These are phyloP conservation scores for Anthoceros angustus DNA, from an alignment of 225 moss, liverwort and hornwort genomes.

Conservation along the genomic window DNA sequence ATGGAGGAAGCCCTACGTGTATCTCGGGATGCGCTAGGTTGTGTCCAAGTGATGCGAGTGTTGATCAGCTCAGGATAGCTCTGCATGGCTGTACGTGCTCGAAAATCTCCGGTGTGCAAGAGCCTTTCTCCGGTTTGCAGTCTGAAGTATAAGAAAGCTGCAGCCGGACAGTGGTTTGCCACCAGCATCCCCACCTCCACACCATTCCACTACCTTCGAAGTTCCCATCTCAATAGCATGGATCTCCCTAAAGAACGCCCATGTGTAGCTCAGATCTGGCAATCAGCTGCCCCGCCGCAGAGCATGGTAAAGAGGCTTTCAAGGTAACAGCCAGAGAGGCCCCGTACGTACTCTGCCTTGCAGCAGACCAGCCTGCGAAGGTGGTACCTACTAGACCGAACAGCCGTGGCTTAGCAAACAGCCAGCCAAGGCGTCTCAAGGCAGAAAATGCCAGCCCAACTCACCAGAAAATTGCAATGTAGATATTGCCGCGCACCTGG, in stretches of 20 bases:
- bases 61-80: conserved; percentile 56
- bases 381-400: too few relatives aligned
- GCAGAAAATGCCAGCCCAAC: too few relatives aligned
- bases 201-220: conserved; percentile 31
- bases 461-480: too few relatives aligned
- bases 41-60: conserved; percentile 68
- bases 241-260: conserved; percentile 30
- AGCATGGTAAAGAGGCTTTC: too few relatives aligned
- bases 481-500: too few relatives aligned
- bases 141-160: conserved; percentile 69
- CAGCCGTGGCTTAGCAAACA: too few relatives aligned
- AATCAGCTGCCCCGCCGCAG: too few relatives aligned
- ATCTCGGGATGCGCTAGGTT: conserved; percentile 78
- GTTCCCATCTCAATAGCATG: conserved; percentile 37
- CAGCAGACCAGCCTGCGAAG: too few relatives aligned
- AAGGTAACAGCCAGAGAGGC: too few relatives aligned
- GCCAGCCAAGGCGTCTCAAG: too few relatives aligned
- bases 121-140: conserved; percentile 46
- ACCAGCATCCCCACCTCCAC: conserved; percentile 62
- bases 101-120: conserved; percentile 84
- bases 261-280: too few relatives aligned
- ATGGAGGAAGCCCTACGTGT: conserved; percentile 28
- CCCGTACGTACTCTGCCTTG: too few relatives aligned
- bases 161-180: conserved; percentile 93
- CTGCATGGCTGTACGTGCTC: conserved; percentile 88